Evolutionary conservation across 306 rosid species (phyloP), one percentile per base, ranked within the genome.

Genomic region (Vachellia pachyceras): DNA sequence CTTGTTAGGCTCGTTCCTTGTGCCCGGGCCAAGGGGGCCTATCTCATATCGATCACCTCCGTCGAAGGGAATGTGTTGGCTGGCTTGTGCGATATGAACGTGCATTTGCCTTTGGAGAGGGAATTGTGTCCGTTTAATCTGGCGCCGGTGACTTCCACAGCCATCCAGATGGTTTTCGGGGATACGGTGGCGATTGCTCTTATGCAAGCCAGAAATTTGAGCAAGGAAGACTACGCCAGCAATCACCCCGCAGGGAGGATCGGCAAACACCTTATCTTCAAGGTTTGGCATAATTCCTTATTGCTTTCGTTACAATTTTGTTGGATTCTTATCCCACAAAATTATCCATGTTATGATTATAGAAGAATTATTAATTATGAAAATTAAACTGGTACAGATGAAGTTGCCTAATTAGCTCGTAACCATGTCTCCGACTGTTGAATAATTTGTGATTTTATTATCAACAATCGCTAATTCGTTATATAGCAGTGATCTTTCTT

Each of bases 131-230:
- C 99, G 0, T 93, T 96, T 42, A 91, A 94, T 79, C 83, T 96
- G 52, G 99, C 99, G 3, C 99, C 99, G n/a, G 99, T 96, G 4
- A 96, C 99, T 3, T 96, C 98, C 41, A 93, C 99, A 3, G 99
- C 97, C 0, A 93, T 96, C 35, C 99, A 96, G 86, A 93, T 96
- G 99, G 97, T 96, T 23, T 96, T 96, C 72, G 98, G 99, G 9
- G 99, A 96, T 79, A 96, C 99, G 3, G 94, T 93, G 15, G 99
- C 99, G 6, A 92, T 93, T 76, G 98, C 99, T 15, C 91, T 96
- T 18, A 90, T 96, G 99, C 92, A 85, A 17, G 99, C 99, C 2
- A 69, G 94, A 70, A 96, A 89, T 81, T 87, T 96, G 77, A 90
- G 90, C 37, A 92, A 82, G 86, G 98, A 93, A 18, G 94, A 96